Percentiles rank a stretch among this genome's conserved stretches.
These are phyloP conservation scores for Penicillium sp. DNA, from an alignment of 2,329 filamentous ascomycete species.

Conservation along the genomic window DNA sequence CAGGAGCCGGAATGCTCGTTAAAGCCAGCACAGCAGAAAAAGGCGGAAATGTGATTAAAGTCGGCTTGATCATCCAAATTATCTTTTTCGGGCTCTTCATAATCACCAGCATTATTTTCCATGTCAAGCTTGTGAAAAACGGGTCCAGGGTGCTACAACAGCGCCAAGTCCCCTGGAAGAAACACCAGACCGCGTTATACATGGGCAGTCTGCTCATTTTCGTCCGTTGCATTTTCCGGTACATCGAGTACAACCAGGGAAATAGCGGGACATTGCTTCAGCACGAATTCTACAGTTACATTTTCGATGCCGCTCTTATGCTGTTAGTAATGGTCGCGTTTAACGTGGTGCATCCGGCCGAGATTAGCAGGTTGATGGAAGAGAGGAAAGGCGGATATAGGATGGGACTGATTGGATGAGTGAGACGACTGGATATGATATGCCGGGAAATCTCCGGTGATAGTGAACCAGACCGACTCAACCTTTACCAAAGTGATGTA, in stretches of 20 bases:
- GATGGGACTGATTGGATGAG: not conserved
- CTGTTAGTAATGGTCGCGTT: not conserved
- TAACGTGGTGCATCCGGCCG: not conserved
- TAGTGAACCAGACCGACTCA: not conserved
- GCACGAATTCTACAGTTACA: not conserved
- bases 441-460: not conserved
- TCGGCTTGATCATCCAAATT: not conserved
- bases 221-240: not conserved
- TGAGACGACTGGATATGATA: not conserved
- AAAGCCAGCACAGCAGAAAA: not conserved
- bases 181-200: not conserved
- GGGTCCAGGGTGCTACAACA: not conserved
- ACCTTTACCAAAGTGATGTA: not conserved
- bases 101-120: not conserved
- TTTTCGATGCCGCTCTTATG: not conserved
- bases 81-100: not conserved
- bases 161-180: not conserved
- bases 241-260: not conserved
- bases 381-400: not conserved
- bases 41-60: not conserved
- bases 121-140: not conserved
- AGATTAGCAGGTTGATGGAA: not conserved
- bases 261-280: not conserved
- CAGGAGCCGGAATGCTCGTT: not conserved
- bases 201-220: not conserved